phyloP scores from a whole-genome alignment of 176 grass and related monocot species.

The Olyra latifolia region DNA sequence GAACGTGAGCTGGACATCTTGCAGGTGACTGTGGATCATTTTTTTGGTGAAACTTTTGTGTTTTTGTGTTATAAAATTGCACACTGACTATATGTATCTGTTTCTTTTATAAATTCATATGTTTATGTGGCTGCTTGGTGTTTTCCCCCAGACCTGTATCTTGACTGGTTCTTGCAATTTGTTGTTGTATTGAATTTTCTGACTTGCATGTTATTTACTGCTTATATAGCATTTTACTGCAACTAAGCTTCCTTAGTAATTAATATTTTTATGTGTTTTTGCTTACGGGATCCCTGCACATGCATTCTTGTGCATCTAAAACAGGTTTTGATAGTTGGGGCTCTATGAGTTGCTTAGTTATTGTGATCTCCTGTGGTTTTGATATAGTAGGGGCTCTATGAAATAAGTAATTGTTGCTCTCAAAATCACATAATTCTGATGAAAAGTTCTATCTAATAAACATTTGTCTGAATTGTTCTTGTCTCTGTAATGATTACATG shows the following conservation, averaged over 20 bases:
- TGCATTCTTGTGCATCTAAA: background rate
- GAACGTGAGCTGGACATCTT: constrained; percentile 80
- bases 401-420: background rate
- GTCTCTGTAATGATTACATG: background rate
- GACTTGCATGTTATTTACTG: background rate
- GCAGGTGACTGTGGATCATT: constrained; percentile 45
- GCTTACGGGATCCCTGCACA: background rate
- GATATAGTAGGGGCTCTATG: background rate
- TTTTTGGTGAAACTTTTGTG: background rate
- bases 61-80: background rate
- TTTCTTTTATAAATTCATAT: background rate
- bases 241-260: background rate
- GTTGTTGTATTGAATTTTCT: background rate
- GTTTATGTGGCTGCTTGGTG: background rate
- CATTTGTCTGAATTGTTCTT: constrained; percentile 11
- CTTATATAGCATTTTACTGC: background rate
- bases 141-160: constrained; percentile 12
- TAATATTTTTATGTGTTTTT: background rate
- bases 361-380: background rate
- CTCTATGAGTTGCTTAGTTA: background rate
- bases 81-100: background rate
- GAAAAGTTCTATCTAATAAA: background rate
- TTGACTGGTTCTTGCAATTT: constrained; percentile 9
- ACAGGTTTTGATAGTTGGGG: background rate
- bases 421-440: background rate